Evolutionary conservation across 345 rosid species (phyloP).

Genomic region (Acer negundo): DNA sequence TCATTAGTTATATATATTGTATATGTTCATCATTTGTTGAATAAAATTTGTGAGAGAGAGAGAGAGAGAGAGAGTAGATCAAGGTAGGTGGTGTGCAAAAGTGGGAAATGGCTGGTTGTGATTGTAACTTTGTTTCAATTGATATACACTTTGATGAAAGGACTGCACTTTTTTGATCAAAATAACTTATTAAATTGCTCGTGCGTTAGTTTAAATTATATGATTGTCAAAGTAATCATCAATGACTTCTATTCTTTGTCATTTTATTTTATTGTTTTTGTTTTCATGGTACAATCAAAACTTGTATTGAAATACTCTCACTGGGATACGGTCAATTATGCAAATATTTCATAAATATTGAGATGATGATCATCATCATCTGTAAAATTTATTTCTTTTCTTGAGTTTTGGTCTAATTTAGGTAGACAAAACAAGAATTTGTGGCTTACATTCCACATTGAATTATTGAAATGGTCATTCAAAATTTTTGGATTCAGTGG

Average conservation of each 20-base stretch:
- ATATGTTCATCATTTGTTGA: constrained; percentile 35
- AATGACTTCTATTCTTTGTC: background rate
- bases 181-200: constrained; percentile 6
- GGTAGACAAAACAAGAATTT: background rate
- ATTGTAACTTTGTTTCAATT: constrained; percentile 18
- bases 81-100: constrained; percentile 28
- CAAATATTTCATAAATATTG: too few relatives aligned
- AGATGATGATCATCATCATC: too few relatives aligned
- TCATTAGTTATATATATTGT: constrained; percentile 23
- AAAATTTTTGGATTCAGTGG: too few relatives aligned
- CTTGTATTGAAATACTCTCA: too few relatives aligned
- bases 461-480: too few relatives aligned
- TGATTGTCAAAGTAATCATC: constrained; percentile 12
- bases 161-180: constrained; percentile 12
- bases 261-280: background rate
- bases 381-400: background rate
- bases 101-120: constrained; percentile 18
- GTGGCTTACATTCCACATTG: too few relatives aligned
- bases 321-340: background rate
- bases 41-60: constrained; percentile 17
- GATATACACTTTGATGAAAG: constrained; percentile 15
- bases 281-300: too few relatives aligned
- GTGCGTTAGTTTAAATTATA: constrained; percentile 15
- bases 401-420: background rate
- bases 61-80: constrained; percentile 14